Base-by-base conservation (phyloP, 2,329 filamentous ascomycete genomes). In the Penicillium carneum region DNA sequence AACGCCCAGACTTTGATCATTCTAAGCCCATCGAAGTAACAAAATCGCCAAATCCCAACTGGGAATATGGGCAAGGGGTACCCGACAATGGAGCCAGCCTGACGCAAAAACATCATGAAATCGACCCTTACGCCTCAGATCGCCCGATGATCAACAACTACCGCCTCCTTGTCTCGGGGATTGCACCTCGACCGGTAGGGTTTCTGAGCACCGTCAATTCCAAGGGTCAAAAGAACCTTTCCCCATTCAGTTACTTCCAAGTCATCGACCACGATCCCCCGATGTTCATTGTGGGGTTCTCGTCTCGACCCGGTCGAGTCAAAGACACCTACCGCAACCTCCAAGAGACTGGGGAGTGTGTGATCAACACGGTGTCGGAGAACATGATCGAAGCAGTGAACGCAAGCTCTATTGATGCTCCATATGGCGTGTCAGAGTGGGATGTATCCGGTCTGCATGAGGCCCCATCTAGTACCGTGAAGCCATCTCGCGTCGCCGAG, bases 371-470 rank as follows among this genome's bases (percentile, higher is more conserved):
- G 71, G 90, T 97, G 68, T 87, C 85, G 9, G 92, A 97, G 80
- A 85, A 88, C 72, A 95, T 88, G 75, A 74, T 95, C 72, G 93
- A 97, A 81, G 93, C 93, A 0, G 93, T 92, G 42, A 97, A 97
- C 77, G 83, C 87, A 8, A 85, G 88, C 4, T 84, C 84, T 26
- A 86, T 95, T 65, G 90, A 96, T 76, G 87, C 91, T 0, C 93
- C 93, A 0, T 87, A 87, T 62, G 91, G 89, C 0, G 80, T 86
- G 0, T 90, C 86, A 0, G 93, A 97, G 76, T 97, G 92, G 91
- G 83, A 84, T 2, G 78, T 96, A n/a, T 86, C 85, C 26, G 93
- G 93, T 0, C 81, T 97, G 63, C 91, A 89, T 2, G 88, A 90
- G 0, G 87, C 83, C 1, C 79, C 84, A 29, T 89, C 86, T 55